phyloP scores from a whole-genome alignment of 108 stramenopile genomes.

The Fragilariopsis cylindrus region DNA sequence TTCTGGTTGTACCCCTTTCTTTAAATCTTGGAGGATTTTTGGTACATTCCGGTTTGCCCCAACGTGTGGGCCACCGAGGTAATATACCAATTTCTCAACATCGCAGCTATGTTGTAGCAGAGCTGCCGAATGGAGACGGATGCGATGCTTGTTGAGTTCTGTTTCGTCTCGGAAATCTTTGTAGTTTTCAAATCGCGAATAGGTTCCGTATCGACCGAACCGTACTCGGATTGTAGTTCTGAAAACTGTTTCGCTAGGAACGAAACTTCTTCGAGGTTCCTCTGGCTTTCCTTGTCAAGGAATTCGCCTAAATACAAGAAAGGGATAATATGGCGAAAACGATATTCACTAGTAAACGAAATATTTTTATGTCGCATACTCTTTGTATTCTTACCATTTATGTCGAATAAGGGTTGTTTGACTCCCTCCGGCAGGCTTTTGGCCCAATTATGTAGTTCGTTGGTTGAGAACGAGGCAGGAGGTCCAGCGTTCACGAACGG shows the following conservation, averaged over 20 bases:
- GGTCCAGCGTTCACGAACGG: too few species aligned
- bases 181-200: too few species aligned
- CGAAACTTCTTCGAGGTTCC: neutral
- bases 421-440: neutral
- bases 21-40: neutral
- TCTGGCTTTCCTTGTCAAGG: neutral
- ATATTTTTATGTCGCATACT: neutral
- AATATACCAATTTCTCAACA: neutral
- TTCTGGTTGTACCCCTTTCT: neutral
- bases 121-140: neutral
- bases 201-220: too few species aligned
- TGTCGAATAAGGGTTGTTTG: neutral
- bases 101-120: neutral
- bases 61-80: constrained; percentile 8
- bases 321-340: neutral
- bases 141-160: neutral
- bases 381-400: neutral
- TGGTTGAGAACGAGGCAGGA: too few species aligned
- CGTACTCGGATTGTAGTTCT: neutral
- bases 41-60: neutral
- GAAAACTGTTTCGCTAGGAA: too few species aligned
- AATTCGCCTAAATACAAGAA: neutral
- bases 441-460: too few species aligned
- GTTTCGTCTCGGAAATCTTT: neutral
- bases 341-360: neutral